These are phyloP conservation scores for Umbelopsis sp. DNA, from an alignment of 192 early-diverging fungal species.

Conservation along the genomic window DNA sequence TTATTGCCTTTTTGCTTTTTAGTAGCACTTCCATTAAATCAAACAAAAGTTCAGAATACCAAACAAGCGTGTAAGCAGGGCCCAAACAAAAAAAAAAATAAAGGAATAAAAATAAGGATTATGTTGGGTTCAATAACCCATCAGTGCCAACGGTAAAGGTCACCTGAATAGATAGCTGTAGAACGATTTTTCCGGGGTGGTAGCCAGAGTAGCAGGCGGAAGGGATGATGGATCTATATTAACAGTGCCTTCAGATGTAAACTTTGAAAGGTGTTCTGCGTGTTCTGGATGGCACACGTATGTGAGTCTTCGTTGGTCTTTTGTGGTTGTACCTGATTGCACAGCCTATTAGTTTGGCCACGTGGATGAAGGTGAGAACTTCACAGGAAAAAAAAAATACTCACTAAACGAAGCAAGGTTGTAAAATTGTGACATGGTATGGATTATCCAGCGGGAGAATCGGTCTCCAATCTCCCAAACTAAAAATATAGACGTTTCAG, in stretches of 20 bases:
- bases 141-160: not conserved
- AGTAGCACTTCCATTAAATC: not conserved
- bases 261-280: constrained; percentile 15
- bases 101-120: no score
- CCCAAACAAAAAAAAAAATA: not conserved
- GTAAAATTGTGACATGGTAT: constrained; percentile 50
- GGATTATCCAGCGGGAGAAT: constrained; percentile 52
- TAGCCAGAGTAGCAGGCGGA: not conserved
- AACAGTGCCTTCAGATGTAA: not conserved
- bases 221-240: constrained; percentile 5
- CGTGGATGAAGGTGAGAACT: not conserved
- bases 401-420: constrained; percentile 52
- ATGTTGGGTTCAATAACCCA: no score
- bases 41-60: not conserved
- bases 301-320: constrained; percentile 13
- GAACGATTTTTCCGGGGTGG: constrained; percentile 11
- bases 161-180: constrained; percentile 15
- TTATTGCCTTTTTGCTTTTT: not conserved
- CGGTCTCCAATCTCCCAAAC: constrained; percentile 49
- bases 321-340: constrained; percentile 2
- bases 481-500: constrained; percentile 29
- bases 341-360: not conserved
- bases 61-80: not conserved
- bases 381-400: constrained; percentile 10
- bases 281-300: constrained; percentile 15